Percentiles rank a stretch among this genome's conserved stretches.
Evolutionary conservation across 169 alveolate species (phyloP).

Genomic region (Plasmodium billcollinsi): DNA sequence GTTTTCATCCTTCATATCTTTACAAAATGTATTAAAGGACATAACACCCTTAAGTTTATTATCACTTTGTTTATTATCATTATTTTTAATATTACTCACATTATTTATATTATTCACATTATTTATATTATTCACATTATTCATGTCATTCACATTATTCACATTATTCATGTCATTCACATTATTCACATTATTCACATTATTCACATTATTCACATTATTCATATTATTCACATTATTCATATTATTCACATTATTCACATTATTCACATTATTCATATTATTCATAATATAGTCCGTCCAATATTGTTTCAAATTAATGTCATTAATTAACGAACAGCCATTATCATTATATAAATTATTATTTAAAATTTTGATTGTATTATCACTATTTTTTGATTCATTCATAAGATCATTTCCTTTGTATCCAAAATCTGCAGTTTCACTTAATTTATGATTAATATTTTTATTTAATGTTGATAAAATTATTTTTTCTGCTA

Average conservation of each 20-base stretch:
- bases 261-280: not conserved
- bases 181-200: not conserved
- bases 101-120: not conserved
- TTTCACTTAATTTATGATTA: slow-evolving; percentile 35
- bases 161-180: not conserved
- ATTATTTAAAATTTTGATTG: not conserved
- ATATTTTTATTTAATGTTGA: slow-evolving; percentile 9
- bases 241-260: not conserved
- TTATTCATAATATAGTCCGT: not conserved
- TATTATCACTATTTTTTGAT: slow-evolving; percentile 19
- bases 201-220: not conserved
- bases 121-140: slow-evolving; percentile 28
- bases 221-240: not conserved
- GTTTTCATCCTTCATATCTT: slow-evolving; percentile 8
- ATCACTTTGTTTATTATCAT: not conserved
- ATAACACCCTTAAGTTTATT: not conserved
- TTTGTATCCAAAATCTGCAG: slow-evolving; percentile 73
- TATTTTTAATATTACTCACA: slow-evolving; percentile 30
- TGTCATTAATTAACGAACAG: not conserved
- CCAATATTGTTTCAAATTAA: not conserved
- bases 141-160: not conserved
- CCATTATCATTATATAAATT: not conserved
- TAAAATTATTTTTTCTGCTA: not conserved
- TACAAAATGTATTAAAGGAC: not conserved
- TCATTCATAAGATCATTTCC: slow-evolving; percentile 16